Base-by-base conservation (phyloP, 371 early-diverging fungal genomes). In the Mucor piriformis region DNA sequence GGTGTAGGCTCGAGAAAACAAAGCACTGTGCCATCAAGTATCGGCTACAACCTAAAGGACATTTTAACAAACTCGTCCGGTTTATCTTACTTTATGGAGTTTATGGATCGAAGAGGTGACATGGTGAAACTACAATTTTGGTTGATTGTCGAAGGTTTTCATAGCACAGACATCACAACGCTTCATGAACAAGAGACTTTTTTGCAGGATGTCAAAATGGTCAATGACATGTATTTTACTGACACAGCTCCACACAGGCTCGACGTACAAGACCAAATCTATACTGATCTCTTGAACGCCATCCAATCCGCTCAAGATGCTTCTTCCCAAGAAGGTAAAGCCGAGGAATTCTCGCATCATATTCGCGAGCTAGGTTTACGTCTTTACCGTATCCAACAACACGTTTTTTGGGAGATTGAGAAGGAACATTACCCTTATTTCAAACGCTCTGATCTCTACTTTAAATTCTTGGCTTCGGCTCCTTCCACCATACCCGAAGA, bases 51-150 rank as follows among this genome's bases (percentile, higher is more conserved):
- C 25, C 49, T 79, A 11, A 55, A 67, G 12, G 87, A 87, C 32
- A 83, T 89, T 23, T 67, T 91, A 20, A 81, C 83, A 5, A 89
- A 90, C 53, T 82, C 88, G 0, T 63, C 85, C 0, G 86, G 89
- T 0, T 62, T 92, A 7, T 87, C 90, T 0, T 91, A 88, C 35
- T 92, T 93, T 70, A 88, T 87, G 77, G 94, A 93, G 70, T 92
- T 86, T 62, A 86, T 91, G 87, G 93, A 92, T 60, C 83, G 83
- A 27, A 77, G 81, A 15, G 87, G 86, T 1, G 81, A 79, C 51
- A 80, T 85, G 75, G 68, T 83, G 21, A 76, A 84, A 21, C 79
- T 92, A 0, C 90, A 91, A 60, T 92, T 90, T 57, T 93, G 90
- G 90, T 63, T 92, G 13, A 78, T 83, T 42, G 84, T 91, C 11